These are phyloP conservation scores for Xylaria sp. DNA, from an alignment of 2,329 filamentous ascomycete genomes.

Conservation along the genomic window DNA sequence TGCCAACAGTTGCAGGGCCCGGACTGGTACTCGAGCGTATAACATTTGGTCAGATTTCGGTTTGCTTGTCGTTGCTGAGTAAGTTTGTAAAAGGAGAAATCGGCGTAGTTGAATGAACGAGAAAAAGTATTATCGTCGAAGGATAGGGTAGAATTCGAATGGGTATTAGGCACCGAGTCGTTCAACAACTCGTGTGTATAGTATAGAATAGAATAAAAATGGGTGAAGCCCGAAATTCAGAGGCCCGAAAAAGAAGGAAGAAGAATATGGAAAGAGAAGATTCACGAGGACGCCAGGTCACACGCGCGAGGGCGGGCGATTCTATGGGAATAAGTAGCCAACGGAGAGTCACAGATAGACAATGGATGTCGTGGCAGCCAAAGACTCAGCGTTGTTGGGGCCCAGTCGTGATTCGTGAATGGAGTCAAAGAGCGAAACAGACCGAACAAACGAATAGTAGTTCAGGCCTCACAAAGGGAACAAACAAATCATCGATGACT, in stretches of 20 bases:
- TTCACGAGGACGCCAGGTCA: constrained; percentile 20
- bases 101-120: not conserved
- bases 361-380: constrained; percentile 20
- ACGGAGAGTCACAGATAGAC: constrained; percentile 24
- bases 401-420: constrained; percentile 12
- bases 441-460: constrained; percentile 18
- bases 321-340: constrained; percentile 23
- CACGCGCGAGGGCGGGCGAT: constrained; percentile 12
- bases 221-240: constrained; percentile 13
- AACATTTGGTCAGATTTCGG: constrained; percentile 24
- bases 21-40: constrained; percentile 29
- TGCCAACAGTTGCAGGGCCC: constrained; percentile 36
- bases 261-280: constrained; percentile 12
- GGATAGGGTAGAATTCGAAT: not conserved
- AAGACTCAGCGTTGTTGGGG: constrained; percentile 10
- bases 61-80: not conserved
- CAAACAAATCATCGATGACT: constrained; percentile 16
- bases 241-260: constrained; percentile 7
- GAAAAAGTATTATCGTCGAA: not conserved
- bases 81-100: not conserved
- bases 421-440: constrained; percentile 15
- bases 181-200: constrained; percentile 10
- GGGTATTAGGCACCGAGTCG: constrained; percentile 13
- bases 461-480: constrained; percentile 2
- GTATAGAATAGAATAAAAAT: constrained; percentile 9